Evolutionary conservation across 2,329 filamentous ascomycete genomes (phyloP).

Genomic region (Colletotrichum horii): DNA sequence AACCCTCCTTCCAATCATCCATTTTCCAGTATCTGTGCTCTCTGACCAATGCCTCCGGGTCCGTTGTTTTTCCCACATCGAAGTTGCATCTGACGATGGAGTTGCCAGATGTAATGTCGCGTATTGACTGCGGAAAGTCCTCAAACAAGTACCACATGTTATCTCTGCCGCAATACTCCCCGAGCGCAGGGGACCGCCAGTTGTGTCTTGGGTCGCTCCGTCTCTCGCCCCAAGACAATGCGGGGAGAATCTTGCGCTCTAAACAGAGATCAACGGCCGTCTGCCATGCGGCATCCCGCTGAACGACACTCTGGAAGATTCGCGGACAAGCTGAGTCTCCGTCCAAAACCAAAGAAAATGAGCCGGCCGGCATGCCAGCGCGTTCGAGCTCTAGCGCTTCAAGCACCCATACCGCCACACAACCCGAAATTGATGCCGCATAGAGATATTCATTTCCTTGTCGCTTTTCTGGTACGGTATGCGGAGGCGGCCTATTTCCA

Average conservation of each 20-base stretch:
- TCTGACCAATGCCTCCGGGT: neutral
- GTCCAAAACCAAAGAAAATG: neutral
- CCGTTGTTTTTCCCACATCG: rapidly evolving
- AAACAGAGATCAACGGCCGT: neutral
- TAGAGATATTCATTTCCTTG: neutral
- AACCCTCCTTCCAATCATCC: neutral
- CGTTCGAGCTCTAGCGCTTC: neutral
- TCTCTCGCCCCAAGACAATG: neutral
- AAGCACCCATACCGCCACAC: neutral
- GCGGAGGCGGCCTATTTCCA: neutral
- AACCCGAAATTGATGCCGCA: neutral
- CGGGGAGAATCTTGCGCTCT: neutral
- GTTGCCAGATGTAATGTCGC: neutral
- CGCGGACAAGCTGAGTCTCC: neutral
- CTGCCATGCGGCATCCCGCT: neutral
- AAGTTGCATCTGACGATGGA: neutral
- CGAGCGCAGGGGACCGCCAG: neutral
- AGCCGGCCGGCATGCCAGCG: neutral
- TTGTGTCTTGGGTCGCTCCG: neutral
- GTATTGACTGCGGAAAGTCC: neutral
- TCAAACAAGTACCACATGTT: neutral
- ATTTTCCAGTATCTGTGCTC: neutral
- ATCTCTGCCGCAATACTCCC: neutral
- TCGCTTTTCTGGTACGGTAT: neutral
- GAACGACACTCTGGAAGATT: neutral